Conservation (phyloP, 2,329 filamentous ascomycete genomes). For the Ilyonectria sp. region DNA sequence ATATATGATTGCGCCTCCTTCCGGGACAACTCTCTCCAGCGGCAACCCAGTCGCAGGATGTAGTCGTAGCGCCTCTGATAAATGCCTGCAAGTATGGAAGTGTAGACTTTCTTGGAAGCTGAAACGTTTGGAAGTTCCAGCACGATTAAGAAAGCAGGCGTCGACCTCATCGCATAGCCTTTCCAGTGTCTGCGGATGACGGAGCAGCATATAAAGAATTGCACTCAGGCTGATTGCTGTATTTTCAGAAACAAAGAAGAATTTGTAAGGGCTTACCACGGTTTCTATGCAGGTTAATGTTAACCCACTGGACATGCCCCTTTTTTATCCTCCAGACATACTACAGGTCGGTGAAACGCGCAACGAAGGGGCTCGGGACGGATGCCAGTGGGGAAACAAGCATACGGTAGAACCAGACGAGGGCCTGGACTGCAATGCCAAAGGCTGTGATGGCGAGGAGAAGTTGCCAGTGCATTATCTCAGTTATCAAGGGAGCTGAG, state of each 20-base stretch:
- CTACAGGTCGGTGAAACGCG: constrained; percentile 21
- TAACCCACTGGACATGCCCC: constrained; percentile 16
- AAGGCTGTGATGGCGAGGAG: background rate
- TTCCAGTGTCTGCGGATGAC: constrained; percentile 4
- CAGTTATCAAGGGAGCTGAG: background rate
- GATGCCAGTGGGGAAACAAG: constrained; percentile 11
- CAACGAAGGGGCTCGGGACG: constrained; percentile 14
- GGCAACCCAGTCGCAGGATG: constrained; percentile 64
- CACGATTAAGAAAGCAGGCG: background rate
- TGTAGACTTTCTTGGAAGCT: background rate
- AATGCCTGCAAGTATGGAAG: constrained; percentile 5
- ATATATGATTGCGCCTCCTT: constrained; percentile 58
- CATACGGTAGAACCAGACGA: background rate
- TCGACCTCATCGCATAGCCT: constrained; percentile 8
- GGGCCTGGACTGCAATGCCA: constrained; percentile 1
- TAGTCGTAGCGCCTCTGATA: constrained; percentile 57
- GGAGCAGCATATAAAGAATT: constrained; percentile 10
- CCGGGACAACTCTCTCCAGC: constrained; percentile 62
- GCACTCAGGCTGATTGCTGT: constrained; percentile 13
- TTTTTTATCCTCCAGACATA: constrained; percentile 10
- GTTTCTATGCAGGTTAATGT: constrained; percentile 14
- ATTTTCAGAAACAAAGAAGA: background rate
- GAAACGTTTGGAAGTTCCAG: background rate
- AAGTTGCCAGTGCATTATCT: constrained; percentile 3
- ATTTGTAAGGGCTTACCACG: background rate